phyloP scores from a whole-genome alignment of 257 asterid species.

The Penstemon barbatus region DNA sequence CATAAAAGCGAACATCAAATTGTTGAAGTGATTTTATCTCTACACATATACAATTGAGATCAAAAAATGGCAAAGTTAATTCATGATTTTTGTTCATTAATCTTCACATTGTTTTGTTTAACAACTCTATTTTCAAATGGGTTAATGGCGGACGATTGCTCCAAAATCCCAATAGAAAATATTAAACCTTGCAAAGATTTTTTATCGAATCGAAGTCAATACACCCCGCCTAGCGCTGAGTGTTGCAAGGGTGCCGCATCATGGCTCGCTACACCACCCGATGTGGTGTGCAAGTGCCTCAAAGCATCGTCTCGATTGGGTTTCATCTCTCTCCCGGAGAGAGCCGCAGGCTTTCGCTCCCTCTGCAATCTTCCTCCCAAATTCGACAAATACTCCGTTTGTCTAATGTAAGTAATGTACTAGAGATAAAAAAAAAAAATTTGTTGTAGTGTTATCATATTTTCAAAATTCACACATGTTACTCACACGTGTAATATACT shows the following conservation, averaged over 20 bases:
- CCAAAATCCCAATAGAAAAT: neutral
- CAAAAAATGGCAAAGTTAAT: neutral
- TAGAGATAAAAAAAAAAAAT: too few species aligned
- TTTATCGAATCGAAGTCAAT: neutral
- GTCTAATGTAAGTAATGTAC: neutral
- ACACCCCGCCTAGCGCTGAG: neutral
- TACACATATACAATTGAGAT: neutral
- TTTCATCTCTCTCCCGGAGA: neutral
- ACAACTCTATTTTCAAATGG: neutral
- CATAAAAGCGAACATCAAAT: too few species aligned
- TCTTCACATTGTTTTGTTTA: neutral
- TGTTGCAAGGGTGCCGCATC: neutral
- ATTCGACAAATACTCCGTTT: neutral
- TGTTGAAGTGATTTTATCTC: neutral
- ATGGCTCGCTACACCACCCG: neutral
- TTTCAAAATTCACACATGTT: too few species aligned
- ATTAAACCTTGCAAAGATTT: neutral
- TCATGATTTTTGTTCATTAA: neutral
- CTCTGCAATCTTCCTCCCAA: neutral
- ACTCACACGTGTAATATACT: too few species aligned
- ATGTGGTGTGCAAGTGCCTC: neutral
- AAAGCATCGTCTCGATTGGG: neutral
- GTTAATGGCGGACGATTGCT: neutral
- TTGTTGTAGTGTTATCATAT: too few species aligned
- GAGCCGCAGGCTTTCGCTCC: neutral